Base-by-base conservation (phyloP, 257 asterid genomes). In the Lycium ferocissimum region DNA sequence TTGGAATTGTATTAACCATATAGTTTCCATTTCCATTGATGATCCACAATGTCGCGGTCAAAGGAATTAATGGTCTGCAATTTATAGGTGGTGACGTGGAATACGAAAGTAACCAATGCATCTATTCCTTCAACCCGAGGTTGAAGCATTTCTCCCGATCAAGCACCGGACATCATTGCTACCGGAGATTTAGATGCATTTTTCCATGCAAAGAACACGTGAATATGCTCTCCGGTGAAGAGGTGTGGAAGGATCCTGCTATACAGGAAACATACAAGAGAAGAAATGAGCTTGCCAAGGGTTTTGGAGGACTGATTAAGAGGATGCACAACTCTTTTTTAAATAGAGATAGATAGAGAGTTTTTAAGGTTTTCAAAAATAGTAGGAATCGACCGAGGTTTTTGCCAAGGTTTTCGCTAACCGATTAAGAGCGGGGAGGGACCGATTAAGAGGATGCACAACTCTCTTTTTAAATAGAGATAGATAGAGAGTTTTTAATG, bases 181-280 rank as follows among this genome's bases (percentile, higher is more conserved):
- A 96, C 97, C 0, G 99, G 99, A 81, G 99, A 96, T 92, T 89
- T 96, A 91, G 99, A 96, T 87, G 94, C 98, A 14, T 94, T 94
- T 84, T 96, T 94, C 86, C 99, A 98, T 18, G 99, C 99, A n/a
- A n/a, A n/a, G 99, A 47, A 94, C 98, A 0, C 97, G 99, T 45
- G 99, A 96, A 87, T 94, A 96, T 87, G 99, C 99, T 81, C 99
- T 1, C 86, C 94, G 13, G 98, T 38, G 99, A 96, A 86, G 99
- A 96, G 92, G 97, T 94, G 38, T 96, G 99, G 99, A 89, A 88
- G 86, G 98, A 96, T 91, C 94, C 93, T 78, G 98, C 99, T 65
- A 91, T 96, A 83, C 98, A 94, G 85, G 98, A 91, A 88, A 92
- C 99, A 0, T 96, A 90, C 83, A 89, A 85, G 83, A 94, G 98